These are phyloP conservation scores for Trifolium repens DNA, from an alignment of 306 rosid species.

Conservation along the genomic window DNA sequence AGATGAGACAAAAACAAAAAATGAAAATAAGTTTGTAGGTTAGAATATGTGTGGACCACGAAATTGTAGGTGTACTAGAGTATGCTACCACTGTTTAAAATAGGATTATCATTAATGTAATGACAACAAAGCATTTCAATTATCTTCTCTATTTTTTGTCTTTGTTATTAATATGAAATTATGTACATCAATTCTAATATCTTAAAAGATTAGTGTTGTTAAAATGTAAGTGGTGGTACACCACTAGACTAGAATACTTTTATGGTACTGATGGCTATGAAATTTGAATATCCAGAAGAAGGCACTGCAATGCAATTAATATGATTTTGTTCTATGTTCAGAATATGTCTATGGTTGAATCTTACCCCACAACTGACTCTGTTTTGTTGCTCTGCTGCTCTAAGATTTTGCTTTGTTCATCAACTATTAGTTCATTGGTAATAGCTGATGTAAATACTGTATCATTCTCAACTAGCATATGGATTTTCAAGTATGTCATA, in stretches of 20 bases:
- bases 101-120: slow-evolving; percentile 23
- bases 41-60: slow-evolving; percentile 20
- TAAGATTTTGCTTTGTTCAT: slow-evolving; percentile 22
- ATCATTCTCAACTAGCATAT: too few relatives aligned
- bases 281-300: not conserved
- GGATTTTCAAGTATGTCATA: too few relatives aligned
- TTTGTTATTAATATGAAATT: not conserved
- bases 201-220: not conserved
- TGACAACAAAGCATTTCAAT: not conserved
- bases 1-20: not conserved
- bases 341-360: slow-evolving; percentile 14
- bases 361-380: slow-evolving; percentile 31
- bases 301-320: slow-evolving; percentile 11
- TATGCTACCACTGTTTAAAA: not conserved
- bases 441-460: too few relatives aligned
- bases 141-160: not conserved
- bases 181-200: slow-evolving; percentile 25
- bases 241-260: not conserved
- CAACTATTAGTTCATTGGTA: not conserved
- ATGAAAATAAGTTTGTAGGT: not conserved
- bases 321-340: slow-evolving; percentile 15
- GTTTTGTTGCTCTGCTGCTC: slow-evolving; percentile 20
- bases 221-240: slow-evolving; percentile 5
- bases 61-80: slow-evolving; percentile 20
- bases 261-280: slow-evolving; percentile 10